Percentiles rank a stretch among this genome's conserved stretches.
These are phyloP conservation scores for Paraleonurus japonicus DNA, from an alignment of 257 asterid genomes.

Conservation along the genomic window DNA sequence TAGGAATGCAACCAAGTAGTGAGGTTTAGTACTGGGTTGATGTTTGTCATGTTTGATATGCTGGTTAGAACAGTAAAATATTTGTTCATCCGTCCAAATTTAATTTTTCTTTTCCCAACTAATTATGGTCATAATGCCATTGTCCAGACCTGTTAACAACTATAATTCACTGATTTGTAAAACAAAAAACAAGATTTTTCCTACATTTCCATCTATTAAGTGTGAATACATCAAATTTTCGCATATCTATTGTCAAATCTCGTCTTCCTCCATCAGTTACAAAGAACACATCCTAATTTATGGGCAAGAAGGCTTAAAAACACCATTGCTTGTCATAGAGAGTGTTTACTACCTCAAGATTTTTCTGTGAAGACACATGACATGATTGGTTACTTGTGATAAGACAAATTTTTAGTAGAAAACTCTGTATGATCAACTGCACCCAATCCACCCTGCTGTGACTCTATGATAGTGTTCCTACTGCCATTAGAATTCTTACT, in stretches of 20 bases:
- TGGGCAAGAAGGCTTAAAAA: neutral
- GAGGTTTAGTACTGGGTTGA: neutral
- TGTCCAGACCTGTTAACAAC: neutral
- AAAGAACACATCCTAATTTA: neutral
- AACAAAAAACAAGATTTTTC: neutral
- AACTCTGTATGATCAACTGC: neutral
- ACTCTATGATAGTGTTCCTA: neutral
- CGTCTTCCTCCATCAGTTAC: neutral
- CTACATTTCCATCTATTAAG: slow-evolving; percentile 1
- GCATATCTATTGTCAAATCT: neutral
- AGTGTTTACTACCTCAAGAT: slow-evolving; percentile 1
- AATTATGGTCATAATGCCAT: neutral
- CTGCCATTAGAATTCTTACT: neutral
- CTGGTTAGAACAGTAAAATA: neutral
- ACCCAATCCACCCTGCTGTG: too few relatives aligned
- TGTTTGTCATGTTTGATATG: neutral
- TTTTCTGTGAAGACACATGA: neutral
- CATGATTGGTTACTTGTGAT: neutral
- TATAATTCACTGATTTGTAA: neutral
- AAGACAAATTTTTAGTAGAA: neutral
- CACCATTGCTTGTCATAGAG: neutral
- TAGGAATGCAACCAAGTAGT: neutral
- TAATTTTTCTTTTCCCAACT: neutral
- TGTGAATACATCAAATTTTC: neutral
- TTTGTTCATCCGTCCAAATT: neutral